Conservation (phyloP, 2,329 filamentous ascomycete species). For the Phyllosticta ampelicida region DNA sequence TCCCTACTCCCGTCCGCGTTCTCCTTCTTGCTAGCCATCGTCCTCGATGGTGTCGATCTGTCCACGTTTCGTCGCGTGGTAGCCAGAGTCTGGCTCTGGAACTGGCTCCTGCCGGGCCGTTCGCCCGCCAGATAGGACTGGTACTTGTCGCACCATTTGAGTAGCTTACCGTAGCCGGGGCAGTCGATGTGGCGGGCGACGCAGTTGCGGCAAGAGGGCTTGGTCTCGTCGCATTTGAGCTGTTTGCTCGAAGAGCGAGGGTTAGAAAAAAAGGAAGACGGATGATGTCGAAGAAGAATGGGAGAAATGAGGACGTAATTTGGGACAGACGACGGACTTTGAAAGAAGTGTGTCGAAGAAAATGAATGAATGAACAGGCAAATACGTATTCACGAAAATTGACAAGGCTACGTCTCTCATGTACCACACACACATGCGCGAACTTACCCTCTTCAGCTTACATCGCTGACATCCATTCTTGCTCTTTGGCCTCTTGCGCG, state of each 20-base stretch:
- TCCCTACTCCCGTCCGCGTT: not conserved
- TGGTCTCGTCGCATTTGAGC: slow-evolving; percentile 37
- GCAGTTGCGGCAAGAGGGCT: slow-evolving; percentile 34
- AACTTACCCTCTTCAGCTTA: slow-evolving; percentile 17
- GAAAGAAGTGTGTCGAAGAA: too few relatives aligned
- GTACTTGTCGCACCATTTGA: slow-evolving; percentile 41
- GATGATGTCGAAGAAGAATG: not conserved
- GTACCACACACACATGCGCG: not conserved
- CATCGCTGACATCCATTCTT: slow-evolving; percentile 20
- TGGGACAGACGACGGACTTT: too few relatives aligned
- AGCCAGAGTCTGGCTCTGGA: not conserved
- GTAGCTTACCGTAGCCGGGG: slow-evolving; percentile 36
- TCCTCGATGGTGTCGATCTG: not conserved
- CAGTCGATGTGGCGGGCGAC: slow-evolving; percentile 32
- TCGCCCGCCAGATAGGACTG: slow-evolving; percentile 31
- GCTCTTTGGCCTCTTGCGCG: slow-evolving; percentile 19
- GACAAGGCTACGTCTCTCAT: not conserved
- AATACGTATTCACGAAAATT: too few relatives aligned
- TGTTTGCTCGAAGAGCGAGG: slow-evolving; percentile 12
- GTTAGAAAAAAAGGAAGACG: not conserved
- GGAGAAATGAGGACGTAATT: not conserved
- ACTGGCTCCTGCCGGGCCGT: not conserved
- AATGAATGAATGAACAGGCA: too few relatives aligned
- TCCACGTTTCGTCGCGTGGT: not conserved
- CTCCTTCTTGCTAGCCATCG: not conserved